phyloP scores from a whole-genome alignment of 495 filamentous ascomycete genomes.

The Hypoxylon lienhwacheense region DNA sequence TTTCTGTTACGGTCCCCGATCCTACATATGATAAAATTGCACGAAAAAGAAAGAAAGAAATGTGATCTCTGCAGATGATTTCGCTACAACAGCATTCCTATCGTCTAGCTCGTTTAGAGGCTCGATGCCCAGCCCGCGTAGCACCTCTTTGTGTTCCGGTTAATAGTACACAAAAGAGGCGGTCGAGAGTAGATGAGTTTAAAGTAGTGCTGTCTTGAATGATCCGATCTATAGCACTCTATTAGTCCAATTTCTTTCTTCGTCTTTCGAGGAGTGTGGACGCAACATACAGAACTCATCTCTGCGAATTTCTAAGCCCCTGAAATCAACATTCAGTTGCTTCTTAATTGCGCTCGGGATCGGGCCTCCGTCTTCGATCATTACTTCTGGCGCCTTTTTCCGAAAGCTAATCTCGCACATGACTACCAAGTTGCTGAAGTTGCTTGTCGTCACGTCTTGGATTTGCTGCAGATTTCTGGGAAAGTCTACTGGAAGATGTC shows the following conservation, averaged over 20 bases:
- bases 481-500: conserved; percentile 18
- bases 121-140: conserved; percentile 37
- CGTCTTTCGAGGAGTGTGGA: neutral
- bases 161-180: conserved; percentile 26
- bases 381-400: conserved; percentile 37
- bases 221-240: conserved; percentile 10
- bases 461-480: conserved; percentile 13
- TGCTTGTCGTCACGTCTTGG: conserved; percentile 15
- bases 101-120: conserved; percentile 32
- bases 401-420: conserved; percentile 40
- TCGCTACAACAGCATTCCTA: conserved; percentile 9
- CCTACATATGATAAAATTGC: conserved; percentile 10
- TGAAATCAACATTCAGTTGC: conserved; percentile 28
- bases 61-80: conserved; percentile 19
- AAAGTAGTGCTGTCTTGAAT: conserved; percentile 11
- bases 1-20: conserved; percentile 2
- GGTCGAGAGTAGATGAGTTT: conserved; percentile 23
- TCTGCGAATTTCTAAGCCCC: conserved; percentile 13
- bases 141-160: conserved; percentile 23
- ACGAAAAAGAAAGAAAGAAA: conserved; percentile 35
- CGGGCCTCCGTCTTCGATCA: conserved; percentile 22
- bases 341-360: conserved; percentile 8
- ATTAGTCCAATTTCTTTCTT: conserved; percentile 11
- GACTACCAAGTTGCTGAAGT: conserved; percentile 37
- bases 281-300: conserved; percentile 35